Percentiles rank a stretch among this genome's conserved stretches.
Conservation (phyloP, 495 filamentous ascomycete genomes). For the Lasiosphaeria ovina region DNA sequence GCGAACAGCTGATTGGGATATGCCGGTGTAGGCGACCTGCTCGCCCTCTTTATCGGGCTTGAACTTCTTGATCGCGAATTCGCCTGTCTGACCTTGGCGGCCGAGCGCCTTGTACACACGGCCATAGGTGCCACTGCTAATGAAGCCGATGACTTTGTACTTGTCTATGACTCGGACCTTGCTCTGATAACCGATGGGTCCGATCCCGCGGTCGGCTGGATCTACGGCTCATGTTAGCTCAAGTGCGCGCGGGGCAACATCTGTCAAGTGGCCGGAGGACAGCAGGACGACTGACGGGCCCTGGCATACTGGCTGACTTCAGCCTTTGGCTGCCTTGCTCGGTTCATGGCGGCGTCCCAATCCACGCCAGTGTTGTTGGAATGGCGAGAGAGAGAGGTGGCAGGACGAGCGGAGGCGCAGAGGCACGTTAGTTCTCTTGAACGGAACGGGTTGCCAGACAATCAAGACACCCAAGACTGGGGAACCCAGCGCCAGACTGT, state of each 20-base stretch:
- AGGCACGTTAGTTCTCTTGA: neutral
- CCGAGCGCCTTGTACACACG: conserved; percentile 93
- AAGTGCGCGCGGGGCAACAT: conserved; percentile 7
- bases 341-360: conserved; percentile 23
- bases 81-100: conserved; percentile 66
- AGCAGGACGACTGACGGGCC: conserved; percentile 22
- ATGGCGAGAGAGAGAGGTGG: neutral
- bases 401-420: conserved; percentile 3
- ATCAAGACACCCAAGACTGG: conserved; percentile 10
- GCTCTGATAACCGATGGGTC: conserved; percentile 64
- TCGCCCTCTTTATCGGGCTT: conserved; percentile 99
- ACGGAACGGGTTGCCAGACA: conserved; percentile 1
- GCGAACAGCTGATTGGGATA: conserved; percentile 93
- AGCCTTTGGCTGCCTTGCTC: conserved; percentile 19
- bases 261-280: conserved; percentile 15
- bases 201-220: conserved; percentile 44
- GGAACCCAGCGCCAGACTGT: conserved; percentile 16
- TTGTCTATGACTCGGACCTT: conserved; percentile 86
- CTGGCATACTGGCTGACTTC: conserved; percentile 24
- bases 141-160: conserved; percentile 97
- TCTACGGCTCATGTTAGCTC: conserved; percentile 36
- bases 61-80: conserved; percentile 99
- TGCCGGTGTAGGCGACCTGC: conserved; percentile 88
- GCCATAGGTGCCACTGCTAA: conserved; percentile 97
- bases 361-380: neutral